Evolutionary conservation across 2,329 filamentous ascomycete genomes (phyloP), one percentile per base, ranked within the genome.

Genomic region (Colletotrichum theobromicola): DNA sequence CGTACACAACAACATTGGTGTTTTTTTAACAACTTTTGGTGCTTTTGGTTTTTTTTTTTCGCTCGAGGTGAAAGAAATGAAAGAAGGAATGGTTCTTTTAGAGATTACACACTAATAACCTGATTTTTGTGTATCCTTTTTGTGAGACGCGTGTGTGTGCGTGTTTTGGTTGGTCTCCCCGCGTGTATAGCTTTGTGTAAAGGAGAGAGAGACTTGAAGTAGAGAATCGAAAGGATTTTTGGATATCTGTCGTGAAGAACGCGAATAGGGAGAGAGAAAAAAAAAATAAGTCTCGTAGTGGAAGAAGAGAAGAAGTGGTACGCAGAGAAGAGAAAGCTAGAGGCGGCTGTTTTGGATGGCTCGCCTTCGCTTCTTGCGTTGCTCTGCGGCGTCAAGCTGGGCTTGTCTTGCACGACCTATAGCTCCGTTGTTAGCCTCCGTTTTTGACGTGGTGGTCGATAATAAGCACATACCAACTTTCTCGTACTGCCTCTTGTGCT

Each of bases 391-490:
- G 26, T 76, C 70, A 34, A 77, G 75, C 64, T 77, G 75, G 16
- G 66, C 69, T 72, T 73, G 74, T 67, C 75, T 76, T 24, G 66
- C 70, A 7, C 67, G 75, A 8, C 74, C 75, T 77, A 26, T 4
- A 4, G 26, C 7, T 60, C 8, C 21, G 13, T 2, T 13, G 28
- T 75, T 55, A 75, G 69, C 15, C 9, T 60, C 10, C 5, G 9
- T 18, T 16, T 21, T 15, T n/a, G 9, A 30, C 15, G n/a, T 12
- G 2, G 7, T 16, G 18, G 6, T 12, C 12, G n/a, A 46, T 13
- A 12, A 13, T 9, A 18, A 30, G 28, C 9, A 80, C 82, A 77
- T 75, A 84, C 82, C 74, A 13, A 82, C 50, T 30, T 77, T 67
- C 21, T 77, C 76, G 7, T 81, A 81, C 18, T 74, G 64, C 50